Evolutionary conservation across 2,329 filamentous ascomycete species (phyloP).

Genomic region (Alternaria infectoria): DNA sequence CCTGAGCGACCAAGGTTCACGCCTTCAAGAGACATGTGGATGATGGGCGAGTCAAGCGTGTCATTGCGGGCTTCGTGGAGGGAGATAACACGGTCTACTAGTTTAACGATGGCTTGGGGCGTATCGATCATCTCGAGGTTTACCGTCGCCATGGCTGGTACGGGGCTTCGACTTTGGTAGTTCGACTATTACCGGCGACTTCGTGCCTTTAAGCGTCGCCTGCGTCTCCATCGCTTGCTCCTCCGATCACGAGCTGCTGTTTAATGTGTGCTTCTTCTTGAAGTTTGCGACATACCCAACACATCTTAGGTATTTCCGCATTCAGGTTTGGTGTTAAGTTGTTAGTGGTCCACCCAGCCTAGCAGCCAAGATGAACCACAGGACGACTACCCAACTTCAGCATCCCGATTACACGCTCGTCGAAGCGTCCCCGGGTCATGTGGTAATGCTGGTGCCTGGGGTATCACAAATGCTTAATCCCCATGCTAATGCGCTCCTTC

Average conservation of each 20-base stretch:
- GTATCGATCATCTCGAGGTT: neutral
- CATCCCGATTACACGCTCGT: too few species aligned
- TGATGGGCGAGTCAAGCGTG: rapidly evolving
- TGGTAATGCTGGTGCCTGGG: too few species aligned
- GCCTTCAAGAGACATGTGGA: neutral
- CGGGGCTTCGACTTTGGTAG: too few species aligned
- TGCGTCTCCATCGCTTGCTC: neutral
- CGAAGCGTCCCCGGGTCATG: too few species aligned
- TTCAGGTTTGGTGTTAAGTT: neutral
- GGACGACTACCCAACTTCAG: too few species aligned
- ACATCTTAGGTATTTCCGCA: neutral
- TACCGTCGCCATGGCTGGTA: neutral
- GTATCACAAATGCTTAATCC: too few species aligned
- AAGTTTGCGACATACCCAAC: neutral
- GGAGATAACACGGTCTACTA: rapidly evolving
- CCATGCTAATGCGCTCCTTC: too few species aligned
- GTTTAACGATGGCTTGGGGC: neutral
- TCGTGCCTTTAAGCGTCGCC: neutral
- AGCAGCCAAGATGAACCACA: too few species aligned
- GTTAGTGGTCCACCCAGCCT: too few species aligned
- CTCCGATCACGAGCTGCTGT: neutral
- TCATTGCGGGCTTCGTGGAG: neutral
- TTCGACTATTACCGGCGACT: neutral
- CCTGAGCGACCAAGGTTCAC: neutral
- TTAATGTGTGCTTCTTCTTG: neutral